Conservation (phyloP, 2,329 filamentous ascomycete species). For the Volutella citrinella region DNA sequence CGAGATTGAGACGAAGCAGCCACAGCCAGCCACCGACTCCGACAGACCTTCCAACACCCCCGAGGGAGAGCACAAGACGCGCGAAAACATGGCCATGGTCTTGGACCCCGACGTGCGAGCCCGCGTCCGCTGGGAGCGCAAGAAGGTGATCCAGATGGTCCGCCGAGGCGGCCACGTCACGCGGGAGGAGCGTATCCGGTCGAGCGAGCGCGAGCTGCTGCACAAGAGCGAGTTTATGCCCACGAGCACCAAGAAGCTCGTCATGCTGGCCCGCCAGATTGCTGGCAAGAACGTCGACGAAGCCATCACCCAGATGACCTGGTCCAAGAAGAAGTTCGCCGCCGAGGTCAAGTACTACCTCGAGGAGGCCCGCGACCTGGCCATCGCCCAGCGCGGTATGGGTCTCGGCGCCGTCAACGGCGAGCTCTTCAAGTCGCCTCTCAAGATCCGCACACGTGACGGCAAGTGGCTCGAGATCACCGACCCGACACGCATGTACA, state of each 20-base stretch:
- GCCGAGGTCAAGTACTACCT: constrained; percentile 76
- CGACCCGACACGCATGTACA: constrained; percentile 80
- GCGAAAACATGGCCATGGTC: constrained; percentile 56
- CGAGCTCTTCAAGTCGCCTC: constrained; percentile 34
- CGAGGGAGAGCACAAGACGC: constrained; percentile 36
- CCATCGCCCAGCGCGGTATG: constrained; percentile 81
- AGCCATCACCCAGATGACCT: constrained; percentile 90
- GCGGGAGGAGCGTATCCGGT: constrained; percentile 64
- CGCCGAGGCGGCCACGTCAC: constrained; percentile 52
- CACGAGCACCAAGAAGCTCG: constrained; percentile 89
- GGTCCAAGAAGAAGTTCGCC: constrained; percentile 90
- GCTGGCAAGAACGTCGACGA: constrained; percentile 91
- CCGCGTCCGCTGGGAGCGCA: constrained; percentile 75
- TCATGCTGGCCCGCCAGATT: constrained; percentile 82
- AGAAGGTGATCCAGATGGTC: constrained; percentile 77
- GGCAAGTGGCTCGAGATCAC: constrained; percentile 68
- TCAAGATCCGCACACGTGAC: constrained; percentile 68
- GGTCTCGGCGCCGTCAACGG: constrained; percentile 56
- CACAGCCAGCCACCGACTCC: too few species aligned
- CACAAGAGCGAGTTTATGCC: constrained; percentile 70
- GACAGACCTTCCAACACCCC: too few species aligned
- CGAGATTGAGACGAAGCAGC: constrained; percentile 45
- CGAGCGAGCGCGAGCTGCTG: constrained; percentile 53
- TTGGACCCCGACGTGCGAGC: constrained; percentile 73
- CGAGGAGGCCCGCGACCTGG: constrained; percentile 76